A percentile compares a stretch with the other conserved stretches of the same genome.
phyloP scores from a whole-genome alignment of 805 yeast species.

The Yarrowia yakushimensis region DNA sequence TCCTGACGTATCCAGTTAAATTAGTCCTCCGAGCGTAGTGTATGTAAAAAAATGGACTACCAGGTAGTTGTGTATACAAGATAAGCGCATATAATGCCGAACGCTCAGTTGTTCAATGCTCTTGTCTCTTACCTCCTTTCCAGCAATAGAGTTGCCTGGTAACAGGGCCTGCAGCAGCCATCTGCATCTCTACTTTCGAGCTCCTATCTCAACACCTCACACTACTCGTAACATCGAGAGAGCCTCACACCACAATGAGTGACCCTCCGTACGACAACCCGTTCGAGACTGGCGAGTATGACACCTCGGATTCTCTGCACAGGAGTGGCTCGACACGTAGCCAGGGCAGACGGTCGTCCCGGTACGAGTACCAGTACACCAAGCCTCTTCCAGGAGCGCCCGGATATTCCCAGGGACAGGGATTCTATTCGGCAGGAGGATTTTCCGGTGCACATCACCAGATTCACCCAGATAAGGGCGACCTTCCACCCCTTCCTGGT shows the following conservation, averaged over 20 bases:
- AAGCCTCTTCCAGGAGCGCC: slow-evolving; percentile 21
- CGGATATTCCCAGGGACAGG: not conserved
- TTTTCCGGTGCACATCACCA: slow-evolving; percentile 15
- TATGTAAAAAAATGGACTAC: not conserved
- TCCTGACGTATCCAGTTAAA: not conserved
- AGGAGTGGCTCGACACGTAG: not conserved
- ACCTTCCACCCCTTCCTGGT: slow-evolving; percentile 5
- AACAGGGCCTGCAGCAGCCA: slow-evolving; percentile 17
- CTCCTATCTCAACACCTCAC: not conserved
- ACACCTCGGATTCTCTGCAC: not conserved
- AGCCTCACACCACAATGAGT: not conserved
- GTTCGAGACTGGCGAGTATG: slow-evolving; percentile 15
- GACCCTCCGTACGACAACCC: slow-evolving; percentile 21
- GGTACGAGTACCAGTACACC: slow-evolving; percentile 19
- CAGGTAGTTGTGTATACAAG: too few relatives aligned
- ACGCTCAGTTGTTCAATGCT: not conserved
- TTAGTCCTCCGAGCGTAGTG: not conserved
- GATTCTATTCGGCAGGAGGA: slow-evolving; percentile 14
- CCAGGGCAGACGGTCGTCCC: slow-evolving; percentile 19
- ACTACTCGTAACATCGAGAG: not conserved
- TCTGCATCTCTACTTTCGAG: not conserved
- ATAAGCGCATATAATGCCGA: not conserved
- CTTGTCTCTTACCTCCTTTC: not conserved
- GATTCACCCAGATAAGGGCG: slow-evolving; percentile 18
- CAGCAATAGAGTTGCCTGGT: slow-evolving; percentile 7